Conservation (phyloP, 352 stramenopile species). For the Phytophthora sp. region DNA sequence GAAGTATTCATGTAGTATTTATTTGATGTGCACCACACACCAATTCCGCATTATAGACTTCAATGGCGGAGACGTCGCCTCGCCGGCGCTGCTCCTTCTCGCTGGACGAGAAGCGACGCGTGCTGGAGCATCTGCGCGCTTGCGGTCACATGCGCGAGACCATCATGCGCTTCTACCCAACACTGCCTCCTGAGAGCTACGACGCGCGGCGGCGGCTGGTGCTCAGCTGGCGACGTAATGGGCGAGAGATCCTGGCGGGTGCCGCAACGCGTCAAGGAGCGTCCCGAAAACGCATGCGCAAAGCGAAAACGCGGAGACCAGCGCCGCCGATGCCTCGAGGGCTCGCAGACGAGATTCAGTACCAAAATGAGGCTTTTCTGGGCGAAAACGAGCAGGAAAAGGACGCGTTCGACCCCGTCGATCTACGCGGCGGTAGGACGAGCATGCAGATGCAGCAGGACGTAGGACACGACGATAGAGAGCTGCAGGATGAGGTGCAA, state of each 20-base stretch:
- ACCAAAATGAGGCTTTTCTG: slow-evolving; percentile 12
- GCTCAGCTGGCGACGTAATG: slow-evolving; percentile 26
- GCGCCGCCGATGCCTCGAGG: slow-evolving; percentile 14
- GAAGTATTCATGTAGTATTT: no score
- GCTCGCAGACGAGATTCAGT: slow-evolving; percentile 6
- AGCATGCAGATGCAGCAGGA: slow-evolving; percentile 1
- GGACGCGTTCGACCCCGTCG: slow-evolving; percentile 10
- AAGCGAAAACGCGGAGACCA: slow-evolving; percentile 4
- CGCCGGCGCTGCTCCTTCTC: slow-evolving; percentile 21
- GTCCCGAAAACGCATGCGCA: slow-evolving; percentile 16
- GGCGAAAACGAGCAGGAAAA: slow-evolving; percentile 17
- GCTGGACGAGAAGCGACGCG: slow-evolving; percentile 36
- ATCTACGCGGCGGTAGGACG: slow-evolving; percentile 7
- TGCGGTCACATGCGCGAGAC: slow-evolving; percentile 23
- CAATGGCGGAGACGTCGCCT: background rate
- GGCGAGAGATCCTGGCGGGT: slow-evolving; percentile 20
- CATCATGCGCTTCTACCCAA: slow-evolving; percentile 30
- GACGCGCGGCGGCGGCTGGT: slow-evolving; percentile 26
- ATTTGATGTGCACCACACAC: slow-evolving; percentile 8
- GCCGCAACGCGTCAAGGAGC: slow-evolving; percentile 24
- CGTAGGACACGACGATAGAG: background rate
- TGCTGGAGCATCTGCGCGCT: slow-evolving; percentile 27
- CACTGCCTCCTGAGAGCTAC: slow-evolving; percentile 24
- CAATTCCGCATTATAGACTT: slow-evolving; percentile 7
- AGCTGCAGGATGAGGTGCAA: background rate